Evolutionary conservation across 2,329 filamentous ascomycete genomes (phyloP).

Genomic region (Fusarium gaditjirri): DNA sequence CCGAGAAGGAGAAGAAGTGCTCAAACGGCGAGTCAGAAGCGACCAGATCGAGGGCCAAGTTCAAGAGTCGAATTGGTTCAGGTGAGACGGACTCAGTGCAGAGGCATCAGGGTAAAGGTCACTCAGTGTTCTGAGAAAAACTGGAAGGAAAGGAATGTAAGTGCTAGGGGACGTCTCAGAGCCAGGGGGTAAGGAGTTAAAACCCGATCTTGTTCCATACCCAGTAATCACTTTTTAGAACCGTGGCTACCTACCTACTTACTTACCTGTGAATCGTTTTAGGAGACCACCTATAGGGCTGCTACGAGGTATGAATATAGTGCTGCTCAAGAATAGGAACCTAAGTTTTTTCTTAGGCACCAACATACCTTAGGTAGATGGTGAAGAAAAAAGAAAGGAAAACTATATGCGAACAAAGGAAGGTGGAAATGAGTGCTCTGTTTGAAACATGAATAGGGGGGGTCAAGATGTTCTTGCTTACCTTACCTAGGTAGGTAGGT

Average conservation of each 20-base stretch:
- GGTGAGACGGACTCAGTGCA: constrained; percentile 30
- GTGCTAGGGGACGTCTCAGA: constrained; percentile 17
- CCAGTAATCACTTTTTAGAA: constrained; percentile 1
- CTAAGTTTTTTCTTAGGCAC: neutral
- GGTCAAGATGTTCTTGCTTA: neutral
- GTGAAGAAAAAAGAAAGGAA: constrained; percentile 14
- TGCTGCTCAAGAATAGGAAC: constrained; percentile 19
- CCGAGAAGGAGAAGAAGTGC: constrained; percentile 15
- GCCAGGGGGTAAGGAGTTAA: constrained; percentile 19
- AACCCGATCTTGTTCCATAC: constrained; percentile 27
- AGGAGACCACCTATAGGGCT: constrained; percentile 16
- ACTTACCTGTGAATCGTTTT: neutral
- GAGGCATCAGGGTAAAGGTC: constrained; percentile 21
- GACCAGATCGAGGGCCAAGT: constrained; percentile 36
- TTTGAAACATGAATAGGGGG: constrained; percentile 1
- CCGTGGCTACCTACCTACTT: neutral
- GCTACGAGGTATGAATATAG: neutral
- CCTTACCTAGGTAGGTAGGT: no score
- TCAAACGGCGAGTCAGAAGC: constrained; percentile 35
- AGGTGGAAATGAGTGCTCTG: constrained; percentile 12
- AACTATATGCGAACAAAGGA: constrained; percentile 14
- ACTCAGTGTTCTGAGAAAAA: neutral
- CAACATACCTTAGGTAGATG: neutral
- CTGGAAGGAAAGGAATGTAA: neutral
- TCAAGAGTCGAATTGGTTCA: constrained; percentile 31